These are phyloP conservation scores for Axilococcus clingmanii DNA, from an alignment of 139 green algal genomes.

Conservation along the genomic window DNA sequence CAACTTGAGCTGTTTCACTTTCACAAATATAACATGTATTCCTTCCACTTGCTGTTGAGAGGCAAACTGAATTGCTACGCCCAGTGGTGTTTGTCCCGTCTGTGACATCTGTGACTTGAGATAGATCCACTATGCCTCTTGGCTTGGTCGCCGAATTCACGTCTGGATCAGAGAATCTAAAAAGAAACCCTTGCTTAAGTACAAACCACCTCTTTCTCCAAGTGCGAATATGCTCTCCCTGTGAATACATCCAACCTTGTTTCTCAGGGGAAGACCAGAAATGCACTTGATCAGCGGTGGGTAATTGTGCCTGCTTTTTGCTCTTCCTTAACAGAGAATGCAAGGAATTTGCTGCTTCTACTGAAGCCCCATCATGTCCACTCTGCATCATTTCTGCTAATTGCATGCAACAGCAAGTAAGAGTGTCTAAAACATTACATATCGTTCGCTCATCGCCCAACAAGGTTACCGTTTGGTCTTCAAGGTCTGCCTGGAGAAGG, in stretches of 20 bases:
- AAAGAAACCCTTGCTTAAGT: constrained; percentile 81
- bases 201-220: constrained; percentile 89
- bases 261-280: constrained; percentile 80
- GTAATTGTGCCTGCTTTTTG: constrained; percentile 35
- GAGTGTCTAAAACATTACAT: constrained; percentile 63
- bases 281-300: constrained; percentile 70
- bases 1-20: constrained; percentile 76
- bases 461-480: constrained; percentile 68
- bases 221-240: constrained; percentile 75
- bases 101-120: constrained; percentile 56
- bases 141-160: constrained; percentile 54
- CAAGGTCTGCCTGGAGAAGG: constrained; percentile 50
- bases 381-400: constrained; percentile 73
- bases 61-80: constrained; percentile 61
- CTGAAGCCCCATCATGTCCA: constrained; percentile 21
- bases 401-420: constrained; percentile 84
- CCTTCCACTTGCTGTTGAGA: constrained; percentile 61
- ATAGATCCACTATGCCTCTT: constrained; percentile 77
- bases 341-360: constrained; percentile 51
- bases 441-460: constrained; percentile 51
- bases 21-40: constrained; percentile 69
- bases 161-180: constrained; percentile 65
- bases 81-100: constrained; percentile 44
- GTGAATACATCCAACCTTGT: constrained; percentile 76
- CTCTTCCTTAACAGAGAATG: constrained; percentile 29